Evolutionary conservation across 2,329 filamentous ascomycete species (phyloP), one percentile per base, ranked within the genome.

Genomic region (Ophidiomyces ophidiicola): DNA sequence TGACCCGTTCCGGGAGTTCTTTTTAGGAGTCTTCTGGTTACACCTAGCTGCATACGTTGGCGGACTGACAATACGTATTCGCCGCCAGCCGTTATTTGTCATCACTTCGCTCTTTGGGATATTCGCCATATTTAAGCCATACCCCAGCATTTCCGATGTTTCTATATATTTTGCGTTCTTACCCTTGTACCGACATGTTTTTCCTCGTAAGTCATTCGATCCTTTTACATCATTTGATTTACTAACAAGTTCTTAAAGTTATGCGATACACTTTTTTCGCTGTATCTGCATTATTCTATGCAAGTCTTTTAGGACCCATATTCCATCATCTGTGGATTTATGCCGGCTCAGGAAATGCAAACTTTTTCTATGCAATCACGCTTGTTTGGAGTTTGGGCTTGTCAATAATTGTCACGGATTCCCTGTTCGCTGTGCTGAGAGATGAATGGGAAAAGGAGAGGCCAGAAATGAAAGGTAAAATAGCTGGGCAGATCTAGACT

Each of bases 251-350:
- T n/a, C n/a, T n/a, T 19, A 2, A 44, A 80, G 76, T 96, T 24
- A 92, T 94, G 76, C 78, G 90, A 32, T 96, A 96, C 61, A 82
- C 82, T 0, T 98, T 94, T 58, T 74, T 96, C 46, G 79, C 84
- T 7, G 73, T 82, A 1, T 78, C 86, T 0, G 82, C 82, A 1
- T 70, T 98, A 26, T 66, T 96, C 6, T 98, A 98, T 59, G 80
- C 85, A 17, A 81, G 80, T 2, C 79, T 94, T 46, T 71, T 98
- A 0, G 90, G 90, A 0, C 90, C 90, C 1, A 86, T 87, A 0
- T 98, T 98, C 57, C 94, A 96, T 58, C 80, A 98, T 56, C 68
- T 98, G 4, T 98, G 90, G 90, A 88, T 98, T 42, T 98, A 96
- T 55, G 90, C 90, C 2, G 90, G 90, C 35, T 94, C 86, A 41